Conservation (phyloP, 495 filamentous ascomycete genomes). For the Aspergillus funiculosus region DNA sequence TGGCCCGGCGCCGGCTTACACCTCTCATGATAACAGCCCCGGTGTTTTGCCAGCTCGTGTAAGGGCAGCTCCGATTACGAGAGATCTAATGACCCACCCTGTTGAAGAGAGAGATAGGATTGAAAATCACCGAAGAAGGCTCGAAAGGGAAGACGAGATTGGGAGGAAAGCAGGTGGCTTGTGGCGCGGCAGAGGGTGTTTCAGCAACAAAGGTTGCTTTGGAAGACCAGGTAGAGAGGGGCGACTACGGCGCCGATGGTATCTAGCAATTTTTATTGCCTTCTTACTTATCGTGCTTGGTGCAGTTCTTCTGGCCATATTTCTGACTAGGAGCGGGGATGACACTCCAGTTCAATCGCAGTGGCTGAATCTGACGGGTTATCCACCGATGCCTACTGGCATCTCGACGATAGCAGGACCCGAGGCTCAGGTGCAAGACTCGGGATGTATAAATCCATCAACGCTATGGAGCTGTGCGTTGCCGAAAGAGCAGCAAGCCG, state of each 20-base stretch:
- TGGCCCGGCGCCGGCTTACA: slow-evolving; percentile 33
- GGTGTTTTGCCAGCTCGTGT: slow-evolving; percentile 25
- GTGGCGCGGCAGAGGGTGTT: slow-evolving; percentile 59
- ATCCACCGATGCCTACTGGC: slow-evolving; percentile 79
- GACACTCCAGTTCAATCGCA: slow-evolving; percentile 44
- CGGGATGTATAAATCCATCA: slow-evolving; percentile 60
- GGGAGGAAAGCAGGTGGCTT: slow-evolving; percentile 50
- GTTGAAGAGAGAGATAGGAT: slow-evolving; percentile 35
- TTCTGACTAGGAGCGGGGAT: slow-evolving; percentile 48
- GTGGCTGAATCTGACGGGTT: slow-evolving; percentile 81
- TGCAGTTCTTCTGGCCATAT: slow-evolving; percentile 54
- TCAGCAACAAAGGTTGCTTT: slow-evolving; percentile 56
- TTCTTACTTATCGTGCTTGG: slow-evolving; percentile 56
- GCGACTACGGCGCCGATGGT: slow-evolving; percentile 57
- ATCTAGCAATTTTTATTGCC: slow-evolving; percentile 45
- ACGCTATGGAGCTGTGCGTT: slow-evolving; percentile 78
- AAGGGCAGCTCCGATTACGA: slow-evolving; percentile 20
- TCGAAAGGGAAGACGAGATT: slow-evolving; percentile 58
- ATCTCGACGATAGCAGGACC: slow-evolving; percentile 68
- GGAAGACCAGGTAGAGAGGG: slow-evolving; percentile 59
- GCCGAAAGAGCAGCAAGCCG: slow-evolving; percentile 65
- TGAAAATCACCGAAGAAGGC: slow-evolving; percentile 49
- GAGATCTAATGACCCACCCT: slow-evolving; percentile 24
- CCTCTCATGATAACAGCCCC: slow-evolving; percentile 14
- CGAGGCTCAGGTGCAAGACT: slow-evolving; percentile 48